Conservation (phyloP, 805 yeast species). For the Priceomyces melissophilus region DNA sequence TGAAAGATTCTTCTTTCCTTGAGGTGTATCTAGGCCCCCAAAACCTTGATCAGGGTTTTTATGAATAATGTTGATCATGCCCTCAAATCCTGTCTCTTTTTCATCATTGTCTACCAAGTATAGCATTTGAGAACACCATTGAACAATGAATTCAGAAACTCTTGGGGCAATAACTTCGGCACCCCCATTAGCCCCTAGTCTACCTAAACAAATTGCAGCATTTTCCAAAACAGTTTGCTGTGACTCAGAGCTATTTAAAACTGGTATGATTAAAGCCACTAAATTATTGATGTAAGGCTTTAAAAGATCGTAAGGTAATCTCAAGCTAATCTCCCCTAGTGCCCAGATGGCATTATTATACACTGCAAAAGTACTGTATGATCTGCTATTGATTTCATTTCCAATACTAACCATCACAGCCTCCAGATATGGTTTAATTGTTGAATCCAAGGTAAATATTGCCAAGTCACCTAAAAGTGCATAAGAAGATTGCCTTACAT, state of each 20-base stretch:
- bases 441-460: conserved; percentile 47
- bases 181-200: conserved; percentile 66
- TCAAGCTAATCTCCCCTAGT: conserved; percentile 77
- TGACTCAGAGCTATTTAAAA: conserved; percentile 52
- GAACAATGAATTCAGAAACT: conserved; percentile 52
- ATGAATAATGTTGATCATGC: conserved; percentile 69
- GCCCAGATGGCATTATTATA: conserved; percentile 94
- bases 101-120: conserved; percentile 77
- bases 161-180: conserved; percentile 53
- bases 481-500: conserved; percentile 90
- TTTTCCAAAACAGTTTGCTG: conserved; percentile 75
- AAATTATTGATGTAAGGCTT: conserved; percentile 53
- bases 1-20: conserved; percentile 46
- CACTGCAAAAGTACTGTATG: conserved; percentile 54
- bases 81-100: conserved; percentile 81
- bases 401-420: conserved; percentile 64
- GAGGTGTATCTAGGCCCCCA: conserved; percentile 41
- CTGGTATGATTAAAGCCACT: conserved; percentile 54
- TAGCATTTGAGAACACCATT: conserved; percentile 71
- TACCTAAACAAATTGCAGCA: conserved; percentile 84
- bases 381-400: conserved; percentile 58
- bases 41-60: conserved; percentile 63
- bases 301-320: conserved; percentile 44
- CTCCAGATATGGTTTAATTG: conserved; percentile 46
- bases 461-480: conserved; percentile 91